Conservation (phyloP, 306 rosid genomes). For the Sicyos edulis region DNA sequence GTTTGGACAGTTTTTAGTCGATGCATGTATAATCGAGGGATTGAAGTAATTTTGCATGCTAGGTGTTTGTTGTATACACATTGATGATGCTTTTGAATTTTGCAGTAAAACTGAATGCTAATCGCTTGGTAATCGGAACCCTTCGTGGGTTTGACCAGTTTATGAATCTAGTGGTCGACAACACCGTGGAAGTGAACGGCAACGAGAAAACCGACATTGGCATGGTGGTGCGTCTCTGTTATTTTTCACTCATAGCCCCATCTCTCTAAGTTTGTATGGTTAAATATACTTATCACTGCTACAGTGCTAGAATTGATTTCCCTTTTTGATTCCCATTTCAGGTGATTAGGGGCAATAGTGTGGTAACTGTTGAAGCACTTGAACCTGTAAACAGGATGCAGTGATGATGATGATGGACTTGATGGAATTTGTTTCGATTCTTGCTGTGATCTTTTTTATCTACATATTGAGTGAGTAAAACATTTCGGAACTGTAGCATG, state of each 20-base stretch:
- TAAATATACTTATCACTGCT: background rate
- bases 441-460: background rate
- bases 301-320: background rate
- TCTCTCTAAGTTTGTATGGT: background rate
- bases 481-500: background rate
- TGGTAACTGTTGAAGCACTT: constrained; percentile 96
- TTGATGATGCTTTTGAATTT: constrained; percentile 13
- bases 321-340: constrained; percentile 32
- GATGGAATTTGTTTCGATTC: background rate
- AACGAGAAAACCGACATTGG: constrained; percentile 77
- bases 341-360: constrained; percentile 95
- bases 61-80: background rate
- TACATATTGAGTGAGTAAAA: background rate
- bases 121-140: constrained; percentile 87
- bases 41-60: background rate
- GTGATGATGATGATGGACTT: constrained; percentile 17
- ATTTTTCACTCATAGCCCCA: background rate
- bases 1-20: background rate
- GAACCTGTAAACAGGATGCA: constrained; percentile 78
- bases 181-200: constrained; percentile 87
- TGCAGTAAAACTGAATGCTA: constrained; percentile 86
- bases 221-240: constrained; percentile 87
- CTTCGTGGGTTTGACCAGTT: constrained; percentile 94
- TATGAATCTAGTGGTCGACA: constrained; percentile 92
- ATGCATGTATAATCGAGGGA: background rate